Percentiles rank a stretch among this genome's conserved stretches.
These are phyloP conservation scores for Melaleuca quinquenervia DNA, from an alignment of 345 rosid genomes.

Conservation along the genomic window DNA sequence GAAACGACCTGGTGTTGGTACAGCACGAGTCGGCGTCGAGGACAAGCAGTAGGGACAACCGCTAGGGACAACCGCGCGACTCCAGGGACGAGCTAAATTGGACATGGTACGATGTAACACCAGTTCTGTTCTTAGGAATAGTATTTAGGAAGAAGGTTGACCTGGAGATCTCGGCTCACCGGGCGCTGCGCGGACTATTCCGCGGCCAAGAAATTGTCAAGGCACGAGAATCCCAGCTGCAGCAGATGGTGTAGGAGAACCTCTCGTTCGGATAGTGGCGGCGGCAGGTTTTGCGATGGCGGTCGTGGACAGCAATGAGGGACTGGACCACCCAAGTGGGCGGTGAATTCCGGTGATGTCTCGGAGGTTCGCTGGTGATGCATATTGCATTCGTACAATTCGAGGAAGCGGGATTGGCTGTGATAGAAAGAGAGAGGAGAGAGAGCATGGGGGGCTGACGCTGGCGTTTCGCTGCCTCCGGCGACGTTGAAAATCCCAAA, in stretches of 20 bases:
- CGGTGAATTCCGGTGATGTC: background rate
- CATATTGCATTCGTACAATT: background rate
- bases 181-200: no score
- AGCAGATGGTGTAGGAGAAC: no score
- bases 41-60: background rate
- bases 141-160: no score
- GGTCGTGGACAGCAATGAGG: rapidly evolving
- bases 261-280: no score
- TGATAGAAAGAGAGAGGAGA: background rate
- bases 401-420: background rate
- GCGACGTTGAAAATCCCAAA: background rate
- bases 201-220: no score
- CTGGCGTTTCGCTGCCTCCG: background rate
- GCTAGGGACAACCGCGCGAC: no score
- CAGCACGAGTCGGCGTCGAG: background rate
- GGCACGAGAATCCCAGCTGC: background rate
- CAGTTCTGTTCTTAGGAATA: no score
- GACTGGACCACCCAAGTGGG: background rate
- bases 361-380: background rate
- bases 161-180: no score
- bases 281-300: background rate
- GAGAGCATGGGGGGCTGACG: no score
- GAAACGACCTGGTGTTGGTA: background rate
- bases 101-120: no score
- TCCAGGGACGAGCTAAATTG: no score